phyloP scores from a whole-genome alignment of 2,329 filamentous ascomycete genomes.

The Torrubiella hemipterigena region DNA sequence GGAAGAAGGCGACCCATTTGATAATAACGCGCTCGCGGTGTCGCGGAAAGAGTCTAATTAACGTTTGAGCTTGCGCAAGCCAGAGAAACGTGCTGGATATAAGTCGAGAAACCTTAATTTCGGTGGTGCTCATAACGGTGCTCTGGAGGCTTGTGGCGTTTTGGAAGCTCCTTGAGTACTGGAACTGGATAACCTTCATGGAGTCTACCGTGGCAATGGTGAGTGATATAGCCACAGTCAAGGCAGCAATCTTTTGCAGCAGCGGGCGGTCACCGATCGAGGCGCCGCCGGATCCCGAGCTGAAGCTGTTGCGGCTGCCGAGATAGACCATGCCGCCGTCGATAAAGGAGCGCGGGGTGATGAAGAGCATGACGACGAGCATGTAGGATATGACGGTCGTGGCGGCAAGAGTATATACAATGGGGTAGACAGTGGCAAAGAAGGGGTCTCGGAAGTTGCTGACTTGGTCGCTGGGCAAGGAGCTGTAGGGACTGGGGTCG shows the following conservation, averaged over 20 bases:
- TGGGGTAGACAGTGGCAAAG: slow-evolving; percentile 85
- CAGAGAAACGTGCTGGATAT: slow-evolving; percentile 95
- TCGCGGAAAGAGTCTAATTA: slow-evolving; percentile 89
- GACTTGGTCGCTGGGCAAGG: no score
- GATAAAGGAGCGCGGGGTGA: slow-evolving; percentile 88
- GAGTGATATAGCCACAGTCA: slow-evolving; percentile 70
- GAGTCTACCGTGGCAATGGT: slow-evolving; percentile 91
- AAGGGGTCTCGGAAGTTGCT: slow-evolving; percentile 75
- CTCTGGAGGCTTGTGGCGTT: slow-evolving; percentile 66
- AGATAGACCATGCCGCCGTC: slow-evolving; percentile 75
- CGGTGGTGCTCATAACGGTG: slow-evolving; percentile 69
- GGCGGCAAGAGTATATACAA: slow-evolving; percentile 84
- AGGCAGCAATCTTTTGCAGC: slow-evolving; percentile 73
- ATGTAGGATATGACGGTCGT: slow-evolving; percentile 87
- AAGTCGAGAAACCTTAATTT: slow-evolving; percentile 81
- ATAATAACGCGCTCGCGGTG: slow-evolving; percentile 97
- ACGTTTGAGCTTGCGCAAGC: slow-evolving; percentile 92
- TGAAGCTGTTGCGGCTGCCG: slow-evolving; percentile 74
- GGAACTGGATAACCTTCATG: slow-evolving; percentile 68
- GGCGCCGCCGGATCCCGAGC: slow-evolving; percentile 64
- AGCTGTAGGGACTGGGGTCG: no score
- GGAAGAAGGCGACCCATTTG: slow-evolving; percentile 93
- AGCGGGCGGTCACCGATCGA: slow-evolving; percentile 86
- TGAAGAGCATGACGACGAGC: slow-evolving; percentile 84
- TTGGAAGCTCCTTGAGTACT: slow-evolving; percentile 70